Conservation (phyloP, 2,329 filamentous ascomycete genomes). For the Ascocoryne sarcoides region DNA sequence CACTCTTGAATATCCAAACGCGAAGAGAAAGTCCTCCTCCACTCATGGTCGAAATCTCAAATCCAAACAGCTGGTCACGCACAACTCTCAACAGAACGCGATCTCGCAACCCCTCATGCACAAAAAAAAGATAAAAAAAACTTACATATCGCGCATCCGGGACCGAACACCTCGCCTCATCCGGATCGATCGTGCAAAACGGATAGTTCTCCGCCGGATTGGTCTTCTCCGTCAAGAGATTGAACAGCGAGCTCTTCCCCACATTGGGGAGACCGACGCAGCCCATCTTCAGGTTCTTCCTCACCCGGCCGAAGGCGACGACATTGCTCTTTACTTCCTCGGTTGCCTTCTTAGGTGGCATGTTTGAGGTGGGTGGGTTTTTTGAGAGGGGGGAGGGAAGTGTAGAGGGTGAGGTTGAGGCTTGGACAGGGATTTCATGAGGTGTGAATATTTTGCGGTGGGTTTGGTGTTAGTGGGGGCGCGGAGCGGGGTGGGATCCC, state of each 20-base stretch:
- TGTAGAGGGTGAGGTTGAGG: background rate
- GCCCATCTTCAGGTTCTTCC: conserved; percentile 39
- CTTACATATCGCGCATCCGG: conserved; percentile 37
- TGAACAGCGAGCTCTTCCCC: conserved; percentile 43
- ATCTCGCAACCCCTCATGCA: no score
- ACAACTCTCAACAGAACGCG: no score
- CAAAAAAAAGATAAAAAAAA: conserved; percentile 7
- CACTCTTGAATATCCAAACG: no score
- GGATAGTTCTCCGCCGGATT: conserved; percentile 38
- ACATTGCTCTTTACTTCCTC: conserved; percentile 35
- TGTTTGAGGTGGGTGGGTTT: conserved; percentile 12
- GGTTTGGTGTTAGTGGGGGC: no score
- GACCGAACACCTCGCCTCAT: conserved; percentile 37
- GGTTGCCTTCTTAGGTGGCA: conserved; percentile 35
- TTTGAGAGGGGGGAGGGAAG: background rate
- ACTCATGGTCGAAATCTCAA: no score
- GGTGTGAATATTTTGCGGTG: no score
- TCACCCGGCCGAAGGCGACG: conserved; percentile 36
- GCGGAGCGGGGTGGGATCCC: no score
- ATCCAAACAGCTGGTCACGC: no score
- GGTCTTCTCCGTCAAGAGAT: conserved; percentile 38
- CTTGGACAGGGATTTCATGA: no score
- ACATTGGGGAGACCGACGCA: conserved; percentile 39
- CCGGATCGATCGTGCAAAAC: conserved; percentile 40
- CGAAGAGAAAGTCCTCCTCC: no score